Percentiles rank a stretch among this genome's conserved stretches.
phyloP scores from a whole-genome alignment of 202 grass and related monocot species.

The Dendrocalamus latiflorus region DNA sequence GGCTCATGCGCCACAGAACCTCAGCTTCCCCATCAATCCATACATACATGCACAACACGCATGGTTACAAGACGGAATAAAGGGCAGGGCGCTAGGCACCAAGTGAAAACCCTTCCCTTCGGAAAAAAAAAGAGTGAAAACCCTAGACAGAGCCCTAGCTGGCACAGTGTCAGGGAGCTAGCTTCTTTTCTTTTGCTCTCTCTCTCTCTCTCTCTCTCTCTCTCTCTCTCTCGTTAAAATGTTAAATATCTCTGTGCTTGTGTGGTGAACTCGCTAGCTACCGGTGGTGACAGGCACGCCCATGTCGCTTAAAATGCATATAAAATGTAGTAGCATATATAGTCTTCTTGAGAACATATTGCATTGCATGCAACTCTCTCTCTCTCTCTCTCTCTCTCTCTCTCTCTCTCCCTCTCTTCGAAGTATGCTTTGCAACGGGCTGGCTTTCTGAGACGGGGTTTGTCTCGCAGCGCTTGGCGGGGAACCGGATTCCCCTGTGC shows the following conservation, averaged over 20 bases:
- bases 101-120: constrained; percentile 16
- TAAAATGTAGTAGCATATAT: neutral
- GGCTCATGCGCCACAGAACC: no score
- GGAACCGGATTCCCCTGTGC: constrained; percentile 51
- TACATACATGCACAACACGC: constrained; percentile 24
- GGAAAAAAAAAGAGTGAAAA: constrained; percentile 15
- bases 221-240: no score
- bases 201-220: no score
- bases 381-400: no score
- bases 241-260: constrained; percentile 17
- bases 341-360: no score
- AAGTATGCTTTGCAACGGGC: no score
- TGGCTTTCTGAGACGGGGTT: no score
- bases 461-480: no score
- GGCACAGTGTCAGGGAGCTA: constrained; percentile 55
- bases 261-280: neutral
- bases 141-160: constrained; percentile 41
- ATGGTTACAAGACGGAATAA: constrained; percentile 32
- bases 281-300: neutral
- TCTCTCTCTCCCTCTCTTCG: no score
- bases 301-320: neutral
- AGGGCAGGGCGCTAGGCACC: constrained; percentile 41
- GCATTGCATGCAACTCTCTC: no score
- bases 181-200: neutral
- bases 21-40: constrained; percentile 13